These are phyloP conservation scores for Fremontodendron californicum DNA, from an alignment of 345 rosid species.

Conservation along the genomic window DNA sequence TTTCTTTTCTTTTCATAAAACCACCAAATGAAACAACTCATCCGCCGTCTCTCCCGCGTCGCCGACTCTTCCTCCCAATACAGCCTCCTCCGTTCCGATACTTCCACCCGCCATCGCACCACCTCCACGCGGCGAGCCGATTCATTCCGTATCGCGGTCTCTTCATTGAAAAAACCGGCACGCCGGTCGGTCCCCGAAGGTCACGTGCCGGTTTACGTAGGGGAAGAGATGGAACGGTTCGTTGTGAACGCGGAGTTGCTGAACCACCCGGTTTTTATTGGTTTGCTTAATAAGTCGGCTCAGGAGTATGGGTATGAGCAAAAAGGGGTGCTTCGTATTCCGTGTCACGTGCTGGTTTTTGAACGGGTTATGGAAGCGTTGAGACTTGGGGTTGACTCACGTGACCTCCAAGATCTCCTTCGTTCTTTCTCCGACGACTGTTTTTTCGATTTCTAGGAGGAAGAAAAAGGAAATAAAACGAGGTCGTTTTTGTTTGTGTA, in stretches of 20 bases:
- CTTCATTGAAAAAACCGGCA: background rate
- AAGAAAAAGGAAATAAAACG: background rate
- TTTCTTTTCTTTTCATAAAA: background rate
- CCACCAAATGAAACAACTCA: slow-evolving; percentile 1
- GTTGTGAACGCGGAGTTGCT: slow-evolving; percentile 1
- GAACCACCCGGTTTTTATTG: slow-evolving; percentile 1
- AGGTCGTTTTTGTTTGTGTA: background rate
- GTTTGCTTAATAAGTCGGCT: slow-evolving; percentile 3
- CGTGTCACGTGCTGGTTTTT: slow-evolving; percentile 6
- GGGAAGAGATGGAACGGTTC: slow-evolving; percentile 4
- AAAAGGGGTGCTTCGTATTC: slow-evolving; percentile 1
- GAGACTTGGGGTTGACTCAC: slow-evolving; percentile 5
- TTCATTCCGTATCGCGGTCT: background rate
- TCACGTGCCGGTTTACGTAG: background rate
- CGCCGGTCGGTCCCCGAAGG: background rate
- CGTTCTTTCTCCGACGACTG: slow-evolving; percentile 5
- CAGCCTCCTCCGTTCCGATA: background rate
- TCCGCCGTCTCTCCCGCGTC: slow-evolving; percentile 4
- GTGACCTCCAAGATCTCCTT: slow-evolving; percentile 5
- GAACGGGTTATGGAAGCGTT: slow-evolving; percentile 6
- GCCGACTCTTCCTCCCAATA: background rate
- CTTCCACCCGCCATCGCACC: background rate
- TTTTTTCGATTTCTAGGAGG: background rate
- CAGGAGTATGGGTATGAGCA: slow-evolving; percentile 5
- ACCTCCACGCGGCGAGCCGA: background rate